Conservation (phyloP, 1,284 basidiomycete species). For the Xanthoconium separans region DNA sequence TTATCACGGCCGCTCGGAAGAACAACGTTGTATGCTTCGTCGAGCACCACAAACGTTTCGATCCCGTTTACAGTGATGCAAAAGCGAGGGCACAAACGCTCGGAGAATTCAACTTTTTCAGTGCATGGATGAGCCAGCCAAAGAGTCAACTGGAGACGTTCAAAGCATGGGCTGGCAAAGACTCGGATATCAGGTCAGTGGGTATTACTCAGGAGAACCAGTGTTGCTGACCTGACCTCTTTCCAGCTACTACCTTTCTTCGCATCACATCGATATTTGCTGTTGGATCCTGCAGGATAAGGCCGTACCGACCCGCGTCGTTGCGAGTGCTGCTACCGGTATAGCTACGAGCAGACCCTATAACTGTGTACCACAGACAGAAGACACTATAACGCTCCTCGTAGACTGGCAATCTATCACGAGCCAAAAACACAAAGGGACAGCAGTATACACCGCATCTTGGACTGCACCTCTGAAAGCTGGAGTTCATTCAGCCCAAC, state of each 20-base stretch:
- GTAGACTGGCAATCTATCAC: constrained; percentile 87
- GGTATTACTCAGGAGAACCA: neutral
- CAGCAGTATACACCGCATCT: constrained; percentile 88
- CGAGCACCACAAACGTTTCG: constrained; percentile 87
- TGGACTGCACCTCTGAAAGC: constrained; percentile 82
- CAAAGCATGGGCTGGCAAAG: constrained; percentile 91
- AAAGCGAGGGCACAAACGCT: constrained; percentile 71
- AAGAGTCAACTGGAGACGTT: constrained; percentile 94
- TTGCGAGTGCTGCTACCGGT: constrained; percentile 84
- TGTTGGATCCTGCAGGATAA: constrained; percentile 89
- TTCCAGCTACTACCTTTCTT: constrained; percentile 87
- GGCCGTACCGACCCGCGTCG: constrained; percentile 78
- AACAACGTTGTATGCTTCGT: constrained; percentile 88
- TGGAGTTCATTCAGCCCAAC: constrained; percentile 83
- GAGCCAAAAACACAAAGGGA: constrained; percentile 71
- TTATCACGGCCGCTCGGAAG: constrained; percentile 73
- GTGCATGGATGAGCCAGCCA: constrained; percentile 92
- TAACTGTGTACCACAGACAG: constrained; percentile 81
- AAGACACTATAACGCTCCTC: constrained; percentile 92
- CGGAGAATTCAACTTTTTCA: constrained; percentile 93
- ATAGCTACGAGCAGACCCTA: constrained; percentile 86
- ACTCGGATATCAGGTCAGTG: constrained; percentile 79
- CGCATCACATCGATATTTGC: constrained; percentile 90
- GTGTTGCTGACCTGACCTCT: neutral
- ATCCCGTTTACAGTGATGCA: constrained; percentile 92